Base-by-base conservation (phyloP, 441 rosid genomes). In the Populus hybrid region DNA sequence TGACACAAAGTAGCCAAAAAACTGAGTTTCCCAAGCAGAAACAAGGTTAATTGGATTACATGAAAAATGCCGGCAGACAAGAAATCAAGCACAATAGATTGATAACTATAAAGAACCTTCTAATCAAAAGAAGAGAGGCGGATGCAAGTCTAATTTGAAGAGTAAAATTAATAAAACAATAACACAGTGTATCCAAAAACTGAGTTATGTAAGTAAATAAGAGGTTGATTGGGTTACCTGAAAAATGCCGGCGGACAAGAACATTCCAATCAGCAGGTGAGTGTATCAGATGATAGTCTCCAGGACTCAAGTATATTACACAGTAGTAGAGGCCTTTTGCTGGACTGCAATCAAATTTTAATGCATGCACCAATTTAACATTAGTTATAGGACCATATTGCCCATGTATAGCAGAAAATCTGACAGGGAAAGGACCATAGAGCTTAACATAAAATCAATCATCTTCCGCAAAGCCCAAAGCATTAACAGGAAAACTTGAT, bases 241-340 rank as follows among this genome's bases (percentile, higher is more conserved):
- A 81, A 88, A 96, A 96, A 81, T 94, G 99, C 8, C 98, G 90
- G 75, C 96, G 94, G 80, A 82, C 88, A 83, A 88, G 86, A 82
- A 92, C 86, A 86, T 88, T 91, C 98, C 99, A 96, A 81, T 94
- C 90, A 81, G 75, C 91, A 6, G 99, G 98, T 73, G 99, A 93
- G 88, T 96, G 98, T 83, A 96, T 78, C 26, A 91, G 95, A 86
- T 96, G 99, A 84, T 93, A 96, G 78, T 94, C 95, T 77, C 99
- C 99, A 74, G 92, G 98, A 76, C 80, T 91, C 83, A 96, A 87
- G 89, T 94, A 96, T 83, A 96, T 88, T 68, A 96, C 99, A 78
- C 98, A 96, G 85, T 92, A 96, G 85, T 91, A 94, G 67, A 96
- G 94, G 84, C 98, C 97, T 82, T 86, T 92, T 88, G 84, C 81